phyloP scores from a whole-genome alignment of 163 green algal species.

The Trebouxia gelatinosa region DNA sequence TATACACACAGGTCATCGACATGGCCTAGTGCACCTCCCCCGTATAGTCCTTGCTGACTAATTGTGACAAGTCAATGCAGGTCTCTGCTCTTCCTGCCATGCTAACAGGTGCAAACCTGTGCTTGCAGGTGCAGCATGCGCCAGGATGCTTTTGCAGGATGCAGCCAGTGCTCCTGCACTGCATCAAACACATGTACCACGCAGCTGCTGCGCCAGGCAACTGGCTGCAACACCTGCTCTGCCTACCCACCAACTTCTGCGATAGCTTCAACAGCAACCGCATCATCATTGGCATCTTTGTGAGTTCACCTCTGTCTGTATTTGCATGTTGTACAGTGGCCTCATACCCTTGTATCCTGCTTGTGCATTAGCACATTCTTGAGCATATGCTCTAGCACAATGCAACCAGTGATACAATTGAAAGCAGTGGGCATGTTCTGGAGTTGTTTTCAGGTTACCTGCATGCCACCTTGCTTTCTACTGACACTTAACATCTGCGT shows the following conservation, averaged over 20 bases:
- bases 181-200: not conserved
- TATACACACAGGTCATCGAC: too few species aligned
- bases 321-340: not conserved
- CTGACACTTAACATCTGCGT: too few species aligned
- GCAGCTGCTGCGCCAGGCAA: not conserved
- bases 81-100: not conserved
- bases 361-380: not conserved
- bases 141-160: constrained; percentile 13
- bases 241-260: constrained; percentile 3
- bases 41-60: too few species aligned
- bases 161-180: not conserved
- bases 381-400: not conserved
- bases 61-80: too few species aligned
- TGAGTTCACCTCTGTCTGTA: not conserved
- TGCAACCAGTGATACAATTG: not conserved
- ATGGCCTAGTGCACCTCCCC: too few species aligned
- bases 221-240: constrained; percentile 1
- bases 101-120: not conserved
- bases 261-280: constrained; percentile 10
- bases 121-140: constrained; percentile 10
- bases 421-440: not conserved
- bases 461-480: not conserved
- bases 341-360: not conserved
- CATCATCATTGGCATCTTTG: constrained; percentile 29
- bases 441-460: not conserved